Evolutionary conservation across 495 filamentous ascomycete species (phyloP), one percentile per base, ranked within the genome.

Genomic region (Pseudomonodictys pantanalensis): DNA sequence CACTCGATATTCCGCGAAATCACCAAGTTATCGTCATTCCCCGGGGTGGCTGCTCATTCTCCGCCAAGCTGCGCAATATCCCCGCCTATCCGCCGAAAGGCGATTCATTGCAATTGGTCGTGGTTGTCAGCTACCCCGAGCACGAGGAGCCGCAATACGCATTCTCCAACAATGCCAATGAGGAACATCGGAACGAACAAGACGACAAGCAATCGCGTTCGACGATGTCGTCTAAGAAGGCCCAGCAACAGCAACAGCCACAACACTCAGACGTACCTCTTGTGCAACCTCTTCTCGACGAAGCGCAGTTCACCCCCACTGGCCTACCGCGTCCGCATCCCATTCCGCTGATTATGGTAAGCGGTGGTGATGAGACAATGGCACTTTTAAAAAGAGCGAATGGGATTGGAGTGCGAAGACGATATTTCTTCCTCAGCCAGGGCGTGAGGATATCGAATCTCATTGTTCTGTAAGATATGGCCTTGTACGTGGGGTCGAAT

Each of bases 21-120:
- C 79, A 95, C 71, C 84, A 96, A 60, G 77, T 97, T 15, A 81
- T 98, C 56, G 81, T 97, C 24, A 79, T 97, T 57, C 85, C 83
- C 29, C 86, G 93, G 20, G 93, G 93, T 18, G 85, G 83, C 2
- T 98, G 93, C 74, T 87, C 78, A 35, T 97, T 97, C 72, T 81
- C 80, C 6, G 77, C 87, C 29, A 98, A 98, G 68, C 76, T 97
- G 0, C 78, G 78, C 23, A 92, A 89, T 62, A 90, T 98, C 33
- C 90, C 93, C 11, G 81, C 84, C 9, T 91, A 82, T 69, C 74
- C 84, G 11, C 87, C 89, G 0, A 69, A 78, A 2, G 53, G 50
- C 11, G 62, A 63, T 9, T 74, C 82, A 0, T 72, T 96, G 9
- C 88, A 95, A 71, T 79, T 98, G 7, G 88, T 97, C 7, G 74